Evolutionary conservation across 2,329 filamentous ascomycete species (phyloP), one percentile per base, ranked within the genome.

Genomic region (Sporothrix humicola): DNA sequence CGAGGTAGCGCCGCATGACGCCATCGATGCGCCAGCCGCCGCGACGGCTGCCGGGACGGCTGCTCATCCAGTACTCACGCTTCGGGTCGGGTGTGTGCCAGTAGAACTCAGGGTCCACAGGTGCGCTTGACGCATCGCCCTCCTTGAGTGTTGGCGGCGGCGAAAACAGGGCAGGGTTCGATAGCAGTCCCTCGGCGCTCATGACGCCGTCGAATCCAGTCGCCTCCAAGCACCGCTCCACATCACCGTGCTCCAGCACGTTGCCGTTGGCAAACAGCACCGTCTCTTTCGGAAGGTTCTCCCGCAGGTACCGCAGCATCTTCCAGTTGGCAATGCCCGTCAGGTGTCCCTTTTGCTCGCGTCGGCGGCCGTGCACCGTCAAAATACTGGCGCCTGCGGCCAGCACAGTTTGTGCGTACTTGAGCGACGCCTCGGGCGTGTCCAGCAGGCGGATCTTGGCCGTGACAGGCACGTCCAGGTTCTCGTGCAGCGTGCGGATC

Each of bases 211-310:
- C 96, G 1, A 91, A 95, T 0, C 95, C 94, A 0, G 96, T 99
- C 4, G 87, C 93, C 69, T 90, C 88, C 23, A 99, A 84, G 79
- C 95, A 98, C 23, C 84, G 84, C 69, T 91, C 88, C 12, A 99
- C 85, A 80, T 99, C 95, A 0, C 86, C 90, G 74, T 92, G 87
- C 80, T 93, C 92, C 74, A 99, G 84, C 50, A 98, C 91, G 79
- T 99, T 99, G 13, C 96, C 96, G 81, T 99, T 99, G 3, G 96
- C 96, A 80, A 99, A 98, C 2, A 99, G 89, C 31, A 99, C 96
- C 8, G 94, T 97, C 66, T 98, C 94, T 0, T 87, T 84, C 0
- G 95, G 95, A 44, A 99, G 83, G 75, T 91, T 92, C 12, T 97
- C 93, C 68, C 96, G 87, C 76, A 99, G 82, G 79, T 93, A 95